Evolutionary conservation across 1,284 basidiomycete genomes (phyloP), one percentile per base, ranked within the genome.

Genomic region (Malassezia sympodialis): DNA sequence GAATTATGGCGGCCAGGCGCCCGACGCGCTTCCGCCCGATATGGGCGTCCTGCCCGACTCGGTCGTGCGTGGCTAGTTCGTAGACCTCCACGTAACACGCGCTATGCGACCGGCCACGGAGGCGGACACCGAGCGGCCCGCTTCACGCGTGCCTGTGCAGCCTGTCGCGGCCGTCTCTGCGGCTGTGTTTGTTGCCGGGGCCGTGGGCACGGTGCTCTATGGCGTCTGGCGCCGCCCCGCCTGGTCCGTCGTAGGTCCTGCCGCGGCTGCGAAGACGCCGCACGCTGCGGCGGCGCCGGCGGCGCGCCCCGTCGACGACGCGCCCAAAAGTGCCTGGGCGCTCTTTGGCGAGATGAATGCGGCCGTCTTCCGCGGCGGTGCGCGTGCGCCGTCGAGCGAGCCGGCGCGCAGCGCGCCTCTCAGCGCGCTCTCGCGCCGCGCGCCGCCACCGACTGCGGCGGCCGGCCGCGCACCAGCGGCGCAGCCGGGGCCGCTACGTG

Each of bases 1-100:
- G 26, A 71, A 72, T 39, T 72, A 66, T 40, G 32, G 39, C 23
- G 49, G 32, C 42, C 30, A 44, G n/a, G 17, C 32, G 30, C 24
- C 14, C 17, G n/a, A 23, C 31, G 15, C 41, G 27, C 32, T 15
- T 3, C 30, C 42, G 42, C 23, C 21, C 19, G 39, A 40, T 7
- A 11, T 40, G 19, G 39, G 39, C 21, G 24, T 26, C 12, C 21
- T 40, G 39, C 39, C 39, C 19, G 39, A 40, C 39, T 19, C 39
- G 39, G 39, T 40, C 39, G 39, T 40, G 10, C 39, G 19, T 40
- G 39, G 32, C 32, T 34, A 34, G 32, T 11, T 24, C 17, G 19
- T 21, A 23, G 47, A 30, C 47, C 21, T 23, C 26, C 32, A 32
- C 32, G n/a, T n/a, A n/a, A 28, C 8, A 7, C 10, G 11, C 11